Base-by-base conservation (phyloP, 352 stramenopile species). In the Phytopythium delawarense region DNA sequence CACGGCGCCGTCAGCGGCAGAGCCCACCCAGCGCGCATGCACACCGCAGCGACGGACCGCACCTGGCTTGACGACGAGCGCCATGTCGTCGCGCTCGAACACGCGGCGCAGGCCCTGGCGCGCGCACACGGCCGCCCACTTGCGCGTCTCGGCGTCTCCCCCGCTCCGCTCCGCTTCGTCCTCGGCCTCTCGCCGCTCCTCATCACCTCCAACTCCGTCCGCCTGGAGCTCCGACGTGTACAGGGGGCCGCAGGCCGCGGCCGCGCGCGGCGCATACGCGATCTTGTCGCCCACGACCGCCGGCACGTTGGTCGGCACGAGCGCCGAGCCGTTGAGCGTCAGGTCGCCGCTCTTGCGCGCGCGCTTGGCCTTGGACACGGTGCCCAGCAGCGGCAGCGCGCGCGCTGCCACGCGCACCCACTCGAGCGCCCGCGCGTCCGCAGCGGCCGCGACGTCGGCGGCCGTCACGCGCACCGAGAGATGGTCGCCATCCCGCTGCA, bases 361-460 rank as follows among this genome's bases (percentile, higher is more conserved):
- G 35, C 80, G 80, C 60, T 87, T 86, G 44, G 80, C 78, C 57
- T 87, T 89, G 49, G 80, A 89, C n/a, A 77, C 68, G 8, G 80
- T 89, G 53, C 58, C 63, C 34, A 89, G 51, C 51, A 68, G 62
- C 11, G 70, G 70, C 25, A 87, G 79, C 37, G 63, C 70, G 50
- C 68, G 70, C n/a, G 80, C 80, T 9, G 80, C 80, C 28, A 89
- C 70, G 48, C 65, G 66, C 54, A 87, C 75, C 78, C 78, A 89
- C 61, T 79, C 69, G 25, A 54, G 18, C 28, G 44, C 20, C 21
- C 28, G 55, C 23, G 44, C 69, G 21, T 52, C 48, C 39, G 54
- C 28, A 6, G 62, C 60, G 25, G 25, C 25, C 48, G 72, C 69
- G 1, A 58, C 49, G 45, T 45, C 39, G 39, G 39, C 39, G 15